A percentile compares a stretch with the other conserved stretches of the same genome.
Conservation (phyloP, 345 rosid genomes). For the Camelina sativa region DNA sequence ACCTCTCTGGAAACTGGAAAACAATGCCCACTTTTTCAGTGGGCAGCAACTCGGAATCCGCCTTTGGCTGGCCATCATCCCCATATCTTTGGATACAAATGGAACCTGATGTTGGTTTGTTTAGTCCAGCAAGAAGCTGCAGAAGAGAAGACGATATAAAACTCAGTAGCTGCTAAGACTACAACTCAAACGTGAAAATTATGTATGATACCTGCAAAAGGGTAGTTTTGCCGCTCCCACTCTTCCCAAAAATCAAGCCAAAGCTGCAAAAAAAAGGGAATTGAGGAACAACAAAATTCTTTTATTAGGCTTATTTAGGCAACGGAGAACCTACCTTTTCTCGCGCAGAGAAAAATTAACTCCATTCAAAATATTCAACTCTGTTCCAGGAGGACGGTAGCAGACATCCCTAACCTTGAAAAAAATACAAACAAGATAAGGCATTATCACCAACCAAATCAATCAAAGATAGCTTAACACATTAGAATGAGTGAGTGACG, state of each 20-base stretch:
- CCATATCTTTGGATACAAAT: conserved; percentile 71
- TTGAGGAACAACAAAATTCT: conserved; percentile 17
- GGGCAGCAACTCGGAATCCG: conserved; percentile 50
- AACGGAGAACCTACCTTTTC: conserved; percentile 53
- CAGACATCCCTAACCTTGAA: conserved; percentile 56
- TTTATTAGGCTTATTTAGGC: conserved; percentile 8
- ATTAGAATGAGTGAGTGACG: neutral
- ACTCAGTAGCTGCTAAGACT: conserved; percentile 10
- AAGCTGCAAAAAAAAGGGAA: conserved; percentile 55
- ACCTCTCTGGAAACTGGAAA: conserved; percentile 98
- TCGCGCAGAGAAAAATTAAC: conserved; percentile 78
- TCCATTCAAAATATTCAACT: conserved; percentile 69
- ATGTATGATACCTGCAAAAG: conserved; percentile 73
- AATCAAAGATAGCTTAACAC: neutral
- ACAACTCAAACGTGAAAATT: conserved; percentile 9
- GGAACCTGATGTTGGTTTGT: conserved; percentile 87
- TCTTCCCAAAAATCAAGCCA: conserved; percentile 93
- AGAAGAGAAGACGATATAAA: conserved; percentile 12
- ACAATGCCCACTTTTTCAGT: conserved; percentile 88
- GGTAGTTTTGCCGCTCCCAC: conserved; percentile 98
- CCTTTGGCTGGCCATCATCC: conserved; percentile 56
- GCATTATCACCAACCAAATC: conserved; percentile 17
- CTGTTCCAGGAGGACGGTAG: conserved; percentile 83
- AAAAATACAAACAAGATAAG: neutral
- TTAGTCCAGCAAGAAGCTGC: conserved; percentile 92